Base-by-base conservation (phyloP, 306 rosid genomes). In the Gleditsia sinensis region DNA sequence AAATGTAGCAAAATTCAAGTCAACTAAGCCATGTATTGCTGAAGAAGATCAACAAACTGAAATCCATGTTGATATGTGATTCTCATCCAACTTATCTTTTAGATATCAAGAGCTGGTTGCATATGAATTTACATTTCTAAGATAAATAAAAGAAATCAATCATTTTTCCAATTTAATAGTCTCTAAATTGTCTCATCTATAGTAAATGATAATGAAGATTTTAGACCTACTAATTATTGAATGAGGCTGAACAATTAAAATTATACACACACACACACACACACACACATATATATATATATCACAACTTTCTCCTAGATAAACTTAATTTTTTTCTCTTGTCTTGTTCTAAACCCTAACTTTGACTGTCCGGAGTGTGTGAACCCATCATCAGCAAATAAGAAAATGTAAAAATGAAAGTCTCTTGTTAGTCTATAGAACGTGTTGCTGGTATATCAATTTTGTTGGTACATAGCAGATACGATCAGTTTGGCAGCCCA, bases 361-460 rank as follows among this genome's bases (percentile, higher is more conserved):
- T n/a, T n/a, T n/a, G n/a, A n/a, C n/a, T n/a, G n/a, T n/a, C n/a
- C n/a, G n/a, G n/a, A n/a, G n/a, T n/a, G n/a, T n/a, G n/a, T n/a
- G n/a, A n/a, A n/a, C n/a, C n/a, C n/a, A n/a, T n/a, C n/a, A n/a
- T n/a, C n/a, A n/a, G n/a, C n/a, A n/a, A n/a, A n/a, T n/a, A n/a
- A n/a, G n/a, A n/a, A n/a, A n/a, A n/a, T n/a, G n/a, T n/a, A n/a
- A n/a, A n/a, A n/a, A n/a, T n/a, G n/a, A n/a, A n/a, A n/a, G n/a
- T n/a, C n/a, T n/a, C n/a, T n/a, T n/a, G n/a, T n/a, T n/a, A n/a
- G n/a, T 55, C 60, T 7, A 65, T 34, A 32, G 21, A 72, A 53
- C 43, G 64, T 40, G 19, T 39, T 20, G 61, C 67, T 82, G 77
- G 80, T 55, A 78, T 74, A 68, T 77, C 83, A 68, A 74, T 61